phyloP scores from a whole-genome alignment of 2,329 filamentous ascomycete species.

The Ceratocystis colombiana region DNA sequence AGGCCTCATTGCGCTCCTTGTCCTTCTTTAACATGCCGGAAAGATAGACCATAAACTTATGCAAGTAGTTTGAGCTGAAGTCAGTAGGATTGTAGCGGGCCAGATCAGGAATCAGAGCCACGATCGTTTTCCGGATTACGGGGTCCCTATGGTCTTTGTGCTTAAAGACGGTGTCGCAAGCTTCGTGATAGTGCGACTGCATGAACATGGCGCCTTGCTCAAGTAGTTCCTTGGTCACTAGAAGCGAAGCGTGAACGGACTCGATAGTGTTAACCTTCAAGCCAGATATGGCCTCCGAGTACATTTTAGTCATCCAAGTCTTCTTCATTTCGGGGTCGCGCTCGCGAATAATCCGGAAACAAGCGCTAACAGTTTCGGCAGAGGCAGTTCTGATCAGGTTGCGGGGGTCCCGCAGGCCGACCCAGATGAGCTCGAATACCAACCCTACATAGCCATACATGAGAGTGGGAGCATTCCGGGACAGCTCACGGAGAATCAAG shows the following conservation, averaged over 20 bases:
- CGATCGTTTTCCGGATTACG: conserved; percentile 79
- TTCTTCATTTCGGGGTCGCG: conserved; percentile 81
- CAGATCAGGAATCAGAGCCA: conserved; percentile 81
- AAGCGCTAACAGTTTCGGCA: conserved; percentile 85
- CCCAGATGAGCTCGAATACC: conserved; percentile 94
- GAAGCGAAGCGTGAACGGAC: conserved; percentile 82
- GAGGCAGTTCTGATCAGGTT: conserved; percentile 87
- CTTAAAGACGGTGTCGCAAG: conserved; percentile 83
- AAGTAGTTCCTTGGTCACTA: conserved; percentile 85
- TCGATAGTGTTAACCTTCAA: conserved; percentile 75
- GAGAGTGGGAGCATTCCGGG: conserved; percentile 83
- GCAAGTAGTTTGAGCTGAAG: conserved; percentile 77
- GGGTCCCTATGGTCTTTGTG: conserved; percentile 88
- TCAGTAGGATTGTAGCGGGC: conserved; percentile 87
- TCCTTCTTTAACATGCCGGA: conserved; percentile 90
- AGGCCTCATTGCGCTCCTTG: conserved; percentile 87
- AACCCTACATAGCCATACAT: conserved; percentile 94
- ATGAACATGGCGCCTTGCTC: conserved; percentile 98
- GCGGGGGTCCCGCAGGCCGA: conserved; percentile 78
- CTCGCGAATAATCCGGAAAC: conserved; percentile 90
- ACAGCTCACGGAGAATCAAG: conserved; percentile 79
- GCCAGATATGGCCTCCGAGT: conserved; percentile 70
- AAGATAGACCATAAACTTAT: conserved; percentile 94
- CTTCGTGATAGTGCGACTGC: conserved; percentile 85
- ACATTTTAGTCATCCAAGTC: conserved; percentile 83